Conservation (phyloP, 208 protist species). For the Leishmania turanica region DNA sequence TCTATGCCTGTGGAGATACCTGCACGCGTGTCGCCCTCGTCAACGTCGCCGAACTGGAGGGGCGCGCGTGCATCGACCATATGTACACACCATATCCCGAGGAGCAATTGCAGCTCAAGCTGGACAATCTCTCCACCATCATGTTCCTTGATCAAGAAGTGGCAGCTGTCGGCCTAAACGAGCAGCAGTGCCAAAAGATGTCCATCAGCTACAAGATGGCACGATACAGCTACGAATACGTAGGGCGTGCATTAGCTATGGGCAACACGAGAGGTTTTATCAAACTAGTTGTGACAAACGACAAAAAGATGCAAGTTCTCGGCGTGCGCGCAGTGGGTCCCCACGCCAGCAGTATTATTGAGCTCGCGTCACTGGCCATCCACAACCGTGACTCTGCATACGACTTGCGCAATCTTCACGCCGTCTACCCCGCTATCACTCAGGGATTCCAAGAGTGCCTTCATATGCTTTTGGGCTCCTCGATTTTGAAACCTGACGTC, state of each 20-base stretch:
- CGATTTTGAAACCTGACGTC: constrained; percentile 87
- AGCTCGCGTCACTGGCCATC: constrained; percentile 89
- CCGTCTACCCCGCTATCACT: constrained; percentile 82
- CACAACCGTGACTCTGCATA: constrained; percentile 82
- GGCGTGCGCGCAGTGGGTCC: constrained; percentile 87
- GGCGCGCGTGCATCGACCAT: constrained; percentile 75
- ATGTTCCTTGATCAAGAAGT: constrained; percentile 94
- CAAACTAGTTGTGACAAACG: constrained; percentile 91
- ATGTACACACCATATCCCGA: constrained; percentile 81
- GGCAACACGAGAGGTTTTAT: constrained; percentile 91
- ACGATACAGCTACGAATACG: constrained; percentile 89
- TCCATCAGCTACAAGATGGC: constrained; percentile 89
- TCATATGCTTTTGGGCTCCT: constrained; percentile 87
- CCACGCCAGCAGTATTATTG: constrained; percentile 89
- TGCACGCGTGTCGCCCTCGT: constrained; percentile 78
- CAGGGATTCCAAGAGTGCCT: constrained; percentile 92
- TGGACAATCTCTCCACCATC: constrained; percentile 93
- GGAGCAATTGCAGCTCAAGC: constrained; percentile 54
- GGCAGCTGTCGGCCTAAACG: constrained; percentile 86
- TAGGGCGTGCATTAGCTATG: constrained; percentile 83
- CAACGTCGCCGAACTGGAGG: constrained; percentile 89
- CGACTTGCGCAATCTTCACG: constrained; percentile 73
- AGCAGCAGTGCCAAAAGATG: constrained; percentile 75
- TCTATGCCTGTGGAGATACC: constrained; percentile 90
- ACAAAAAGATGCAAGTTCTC: constrained; percentile 88